Evolutionary conservation across 768 basidiomycete species (phyloP), one percentile per base, ranked within the genome.

Genomic region (Trametes meyenii): DNA sequence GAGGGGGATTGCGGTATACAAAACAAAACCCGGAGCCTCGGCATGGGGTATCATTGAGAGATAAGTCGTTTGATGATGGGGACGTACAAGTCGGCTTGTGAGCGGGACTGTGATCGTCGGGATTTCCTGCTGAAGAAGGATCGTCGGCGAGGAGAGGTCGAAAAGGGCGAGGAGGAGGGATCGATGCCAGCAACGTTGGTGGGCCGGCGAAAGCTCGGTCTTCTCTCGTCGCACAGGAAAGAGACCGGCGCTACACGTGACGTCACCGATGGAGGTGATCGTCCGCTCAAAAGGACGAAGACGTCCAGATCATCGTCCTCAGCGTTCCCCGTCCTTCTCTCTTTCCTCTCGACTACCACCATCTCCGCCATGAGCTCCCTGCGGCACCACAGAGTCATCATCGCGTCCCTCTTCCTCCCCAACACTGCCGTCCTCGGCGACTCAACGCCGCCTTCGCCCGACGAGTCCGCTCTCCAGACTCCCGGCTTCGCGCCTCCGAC

Each of bases 371-470:
- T 91, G 90, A 81, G 81, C 71, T 86, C 89, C 39, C 82, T 91
- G 70, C 80, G 87, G 57, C 84, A 85, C 74, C 88, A 90, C 72
- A 79, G 92, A 35, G 81, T 89, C 56, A 78, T 93, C 72, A 86
- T 94, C 72, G 92, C 90, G 16, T 88, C 89, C n/a, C 85, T 93
- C 60, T 92, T 94, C 71, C 85, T 93, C 38, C 92, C 92, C 39
- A 84, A 83, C 61, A 89, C 90, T 39, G 84, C 85, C 44, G 83
- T 86, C 46, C 75, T 85, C 43, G 85, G 83, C 71, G 82, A 86
- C 59, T 85, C 85, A 0, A 72, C 75, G 14, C 81, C 83, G 0
- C 68, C 83, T 0, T 85, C 86, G 0, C 84, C 60, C 23, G 63
- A 64, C 19, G 60, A 35, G 69, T 55, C 65, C 62, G 26, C 65